Conservation (phyloP, 495 filamentous ascomycete genomes). For the Tetracladium setigerum region DNA sequence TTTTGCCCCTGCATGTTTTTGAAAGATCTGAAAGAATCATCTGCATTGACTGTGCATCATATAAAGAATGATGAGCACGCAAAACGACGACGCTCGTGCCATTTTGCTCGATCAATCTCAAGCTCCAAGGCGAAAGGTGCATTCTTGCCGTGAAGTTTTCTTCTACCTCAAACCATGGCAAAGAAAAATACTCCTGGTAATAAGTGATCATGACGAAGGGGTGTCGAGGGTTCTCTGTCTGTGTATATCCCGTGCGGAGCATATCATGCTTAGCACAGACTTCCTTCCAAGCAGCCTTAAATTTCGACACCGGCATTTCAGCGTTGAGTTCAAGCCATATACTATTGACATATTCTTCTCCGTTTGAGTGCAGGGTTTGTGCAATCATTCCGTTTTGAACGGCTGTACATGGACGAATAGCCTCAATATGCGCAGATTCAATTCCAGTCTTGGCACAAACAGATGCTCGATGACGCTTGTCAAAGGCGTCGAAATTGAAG, state of each 20-base stretch:
- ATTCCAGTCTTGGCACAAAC: conserved; percentile 21
- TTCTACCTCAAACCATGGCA: conserved; percentile 32
- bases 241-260: conserved; percentile 17
- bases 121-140: conserved; percentile 33
- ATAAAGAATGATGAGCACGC: conserved; percentile 65
- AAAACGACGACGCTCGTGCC: conserved; percentile 32
- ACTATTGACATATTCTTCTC: conserved; percentile 56
- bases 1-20: conserved; percentile 26
- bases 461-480: conserved; percentile 28
- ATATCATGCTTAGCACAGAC: conserved; percentile 14
- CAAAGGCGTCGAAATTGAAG: conserved; percentile 32
- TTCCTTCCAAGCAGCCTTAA: conserved; percentile 15
- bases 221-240: conserved; percentile 20
- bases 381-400: conserved; percentile 57
- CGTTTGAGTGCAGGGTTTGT: conserved; percentile 47
- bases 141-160: conserved; percentile 6
- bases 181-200: conserved; percentile 10
- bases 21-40: conserved; percentile 49
- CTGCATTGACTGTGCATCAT: conserved; percentile 65
- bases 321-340: conserved; percentile 34
- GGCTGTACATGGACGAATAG: conserved; percentile 55
- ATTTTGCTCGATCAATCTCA: conserved; percentile 26
- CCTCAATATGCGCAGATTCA: conserved; percentile 26
- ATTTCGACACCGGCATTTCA: neutral
- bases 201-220: conserved; percentile 53